A percentile compares a stretch with the other conserved stretches of the same genome.
Evolutionary conservation across 2,329 filamentous ascomycete species (phyloP).

Genomic region (Epichloe sylvatica): DNA sequence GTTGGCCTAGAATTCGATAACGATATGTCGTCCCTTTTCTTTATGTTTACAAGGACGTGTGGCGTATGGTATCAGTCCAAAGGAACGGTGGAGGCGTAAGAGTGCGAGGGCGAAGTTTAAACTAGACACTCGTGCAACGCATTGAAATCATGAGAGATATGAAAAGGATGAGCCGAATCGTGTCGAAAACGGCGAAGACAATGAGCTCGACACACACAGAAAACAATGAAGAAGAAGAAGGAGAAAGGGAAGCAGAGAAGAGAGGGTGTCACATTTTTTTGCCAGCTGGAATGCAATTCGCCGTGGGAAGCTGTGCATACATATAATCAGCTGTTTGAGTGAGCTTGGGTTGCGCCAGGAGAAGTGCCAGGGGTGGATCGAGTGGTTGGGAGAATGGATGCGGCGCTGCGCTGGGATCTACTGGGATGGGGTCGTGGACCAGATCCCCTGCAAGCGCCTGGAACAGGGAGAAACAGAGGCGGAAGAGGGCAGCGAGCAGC

Average conservation of each 20-base stretch:
- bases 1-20: neutral
- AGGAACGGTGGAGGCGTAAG: neutral
- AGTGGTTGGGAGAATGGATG: neutral
- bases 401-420: neutral
- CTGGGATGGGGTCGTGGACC: neutral
- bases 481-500: neutral
- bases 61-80: neutral
- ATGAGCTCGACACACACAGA: neutral
- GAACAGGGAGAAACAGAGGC: neutral
- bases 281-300: slow-evolving; percentile 2
- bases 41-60: slow-evolving; percentile 9
- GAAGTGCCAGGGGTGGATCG: neutral
- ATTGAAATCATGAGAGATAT: neutral
- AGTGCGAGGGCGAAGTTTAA: neutral
- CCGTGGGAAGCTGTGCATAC: neutral
- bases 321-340: neutral
- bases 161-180: neutral
- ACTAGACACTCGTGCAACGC: neutral
- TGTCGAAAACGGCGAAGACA: slow-evolving; percentile 1
- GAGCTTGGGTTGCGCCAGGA: neutral
- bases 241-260: neutral
- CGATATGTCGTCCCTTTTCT: neutral
- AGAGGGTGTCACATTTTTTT: slow-evolving; percentile 7
- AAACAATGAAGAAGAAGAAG: slow-evolving; percentile 1
- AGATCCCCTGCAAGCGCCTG: neutral